Percentiles rank a stretch among this genome's conserved stretches.
Evolutionary conservation across 176 grass and related monocot genomes (phyloP).

Genomic region (Hordeum vulgare): MorexV3_pseudomolecules_assembly NC_058520.1:398424174-398424673

Average conservation of each 20-base stretch:
- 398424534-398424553: conserved; percentile 58
- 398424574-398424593: conserved; percentile 57
- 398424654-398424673: conserved; percentile 73
- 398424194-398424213: neutral
- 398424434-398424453: neutral
- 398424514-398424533: conserved; percentile 72
- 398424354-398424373: neutral
- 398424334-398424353: neutral
- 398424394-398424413: neutral
- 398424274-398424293: conserved; percentile 4
- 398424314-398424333: neutral
- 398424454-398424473: conserved; percentile 25
- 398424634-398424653: conserved; percentile 34
- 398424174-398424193: neutral
- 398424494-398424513: conserved; percentile 85
- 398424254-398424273: conserved; percentile 3
- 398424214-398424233: neutral
- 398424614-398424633: conserved; percentile 69
- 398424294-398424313: neutral
- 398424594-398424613: conserved; percentile 53
- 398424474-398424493: conserved; percentile 51
- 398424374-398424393: neutral
- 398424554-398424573: conserved; percentile 42
- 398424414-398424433: neutral
- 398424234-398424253: neutral